Evolutionary conservation across 768 basidiomycete genomes (phyloP), one percentile per base, ranked within the genome.

Genomic region (Phylloporus sp.): DNA sequence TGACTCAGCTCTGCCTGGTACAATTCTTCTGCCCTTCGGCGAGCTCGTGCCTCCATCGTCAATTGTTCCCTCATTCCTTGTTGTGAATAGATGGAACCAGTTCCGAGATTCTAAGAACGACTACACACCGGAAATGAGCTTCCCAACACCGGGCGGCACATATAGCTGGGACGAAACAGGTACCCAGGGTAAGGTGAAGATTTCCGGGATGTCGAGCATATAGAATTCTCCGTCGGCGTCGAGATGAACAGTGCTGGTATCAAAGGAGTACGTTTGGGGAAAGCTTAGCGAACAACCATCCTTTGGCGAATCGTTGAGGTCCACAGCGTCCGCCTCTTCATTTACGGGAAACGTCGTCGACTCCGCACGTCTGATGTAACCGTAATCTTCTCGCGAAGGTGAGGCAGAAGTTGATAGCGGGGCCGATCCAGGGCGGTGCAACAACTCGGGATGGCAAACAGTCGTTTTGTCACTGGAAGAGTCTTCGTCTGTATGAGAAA

Each of bases 41-140:
- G 71, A 31, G 68, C 68, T 28, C 54, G 59, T 17, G 53, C 52
- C 39, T 69, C 65, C 22, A 58, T 47, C 11, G 33, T 41, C 24
- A 72, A 57, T 36, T 69, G 61, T 45, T 56, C 62, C 33, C 57
- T 66, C 71, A 72, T 73, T 43, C 48, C 57, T 56, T 48, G 47
- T 18, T 21, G 28, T 23, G 28, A 24, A 26, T 5, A 34, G 28
- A 32, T 57, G 15, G 48, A 39, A 17, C 42, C 35, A 35, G 38
- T n/a, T 28, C 36, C 6, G 27, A 36, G 15, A 22, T 20, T n/a
- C 22, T 21, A 45, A 46, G 28, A 14, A 40, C 20, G 34, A 4
- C 32, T 15, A 33, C 65, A 38, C 53, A 72, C 70, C 61, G 29
- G 65, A 60, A 34, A 71, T 54, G 26, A 72, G 65, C 40, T 62